A percentile compares a stretch with the other conserved stretches of the same genome.
Conservation (phyloP, 352 stramenopile genomes). For the Pythium guiyangense region DNA sequence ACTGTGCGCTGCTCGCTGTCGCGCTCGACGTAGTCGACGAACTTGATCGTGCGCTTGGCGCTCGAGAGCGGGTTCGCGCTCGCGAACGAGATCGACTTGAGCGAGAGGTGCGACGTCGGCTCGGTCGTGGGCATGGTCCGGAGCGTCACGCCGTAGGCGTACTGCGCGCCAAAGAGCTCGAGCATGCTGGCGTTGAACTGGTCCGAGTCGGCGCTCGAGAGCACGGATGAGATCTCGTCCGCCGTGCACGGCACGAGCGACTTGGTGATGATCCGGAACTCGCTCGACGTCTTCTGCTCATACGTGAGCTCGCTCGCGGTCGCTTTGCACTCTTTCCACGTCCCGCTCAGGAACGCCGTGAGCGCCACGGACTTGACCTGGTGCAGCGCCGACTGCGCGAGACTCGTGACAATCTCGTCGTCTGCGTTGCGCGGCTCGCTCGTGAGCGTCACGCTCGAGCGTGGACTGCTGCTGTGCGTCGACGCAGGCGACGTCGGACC, state of each 20-base stretch:
- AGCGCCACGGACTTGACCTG: conserved; percentile 8
- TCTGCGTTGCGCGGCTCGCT: conserved; percentile 5
- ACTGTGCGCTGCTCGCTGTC: not conserved
- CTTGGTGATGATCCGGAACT: conserved; percentile 18
- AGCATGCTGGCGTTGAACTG: conserved; percentile 28
- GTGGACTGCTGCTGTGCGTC: conserved; percentile 8
- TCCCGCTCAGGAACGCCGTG: conserved; percentile 2
- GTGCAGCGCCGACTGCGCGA: conserved; percentile 12
- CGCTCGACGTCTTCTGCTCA: conserved; percentile 8
- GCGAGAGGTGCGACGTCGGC: conserved; percentile 12
- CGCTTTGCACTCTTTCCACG: conserved; percentile 7
- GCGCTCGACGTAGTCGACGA: conserved; percentile 21
- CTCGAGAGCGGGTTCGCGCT: conserved; percentile 14
- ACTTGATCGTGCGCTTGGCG: conserved; percentile 11
- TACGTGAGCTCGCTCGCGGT: conserved; percentile 5
- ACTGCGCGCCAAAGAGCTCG: conserved; percentile 16
- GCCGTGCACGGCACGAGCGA: conserved; percentile 17
- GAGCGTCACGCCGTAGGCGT: conserved; percentile 19
- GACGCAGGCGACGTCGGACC: conserved; percentile 5
- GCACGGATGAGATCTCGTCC: conserved; percentile 15
- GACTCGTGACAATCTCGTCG: conserved; percentile 10
- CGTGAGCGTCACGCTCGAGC: conserved; percentile 1
- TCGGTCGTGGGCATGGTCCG: conserved; percentile 10
- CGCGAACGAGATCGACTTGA: conserved; percentile 19
- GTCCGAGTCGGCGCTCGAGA: conserved; percentile 19